Evolutionary conservation across 208 protist genomes (phyloP).

Genomic region (Acanthamoeba lenticulata): DNA sequence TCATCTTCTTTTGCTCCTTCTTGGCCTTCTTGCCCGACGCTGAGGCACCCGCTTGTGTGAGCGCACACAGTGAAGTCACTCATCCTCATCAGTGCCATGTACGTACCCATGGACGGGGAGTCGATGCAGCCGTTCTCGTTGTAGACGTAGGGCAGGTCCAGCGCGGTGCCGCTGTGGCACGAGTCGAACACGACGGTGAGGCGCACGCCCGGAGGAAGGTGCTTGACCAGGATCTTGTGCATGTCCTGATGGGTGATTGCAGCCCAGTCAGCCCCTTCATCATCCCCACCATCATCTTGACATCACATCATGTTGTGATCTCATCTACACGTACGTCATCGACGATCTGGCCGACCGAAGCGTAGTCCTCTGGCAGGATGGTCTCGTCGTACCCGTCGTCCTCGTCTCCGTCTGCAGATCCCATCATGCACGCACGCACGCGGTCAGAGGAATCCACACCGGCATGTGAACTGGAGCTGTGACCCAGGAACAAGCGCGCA

Average conservation of each 20-base stretch:
- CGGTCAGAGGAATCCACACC: background rate
- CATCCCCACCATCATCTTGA: too few species aligned
- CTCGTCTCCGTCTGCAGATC: constrained; percentile 63
- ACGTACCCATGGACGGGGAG: background rate
- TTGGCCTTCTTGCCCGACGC: constrained; percentile 4
- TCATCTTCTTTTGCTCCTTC: constrained; percentile 35
- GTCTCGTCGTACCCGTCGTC: constrained; percentile 70
- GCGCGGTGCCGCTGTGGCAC: constrained; percentile 68
- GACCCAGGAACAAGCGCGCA: background rate
- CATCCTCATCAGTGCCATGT: too few species aligned
- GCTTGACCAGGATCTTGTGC: constrained; percentile 73
- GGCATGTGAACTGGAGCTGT: too few species aligned
- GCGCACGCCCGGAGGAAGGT: constrained; percentile 57
- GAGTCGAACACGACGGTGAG: constrained; percentile 67
- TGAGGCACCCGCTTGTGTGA: background rate
- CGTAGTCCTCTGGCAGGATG: constrained; percentile 73
- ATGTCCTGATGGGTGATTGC: constrained; percentile 61
- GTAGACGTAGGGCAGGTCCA: constrained; percentile 73
- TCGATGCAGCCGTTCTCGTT: constrained; percentile 58
- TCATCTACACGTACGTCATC: constrained; percentile 68
- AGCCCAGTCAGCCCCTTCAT: too few species aligned
- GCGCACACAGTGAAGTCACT: too few species aligned
- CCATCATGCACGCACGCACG: background rate
- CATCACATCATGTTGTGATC: too few species aligned
- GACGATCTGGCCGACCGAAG: constrained; percentile 61